These are phyloP conservation scores for Mrakia frigida DNA, from an alignment of 768 basidiomycete species.

Conservation along the genomic window DNA sequence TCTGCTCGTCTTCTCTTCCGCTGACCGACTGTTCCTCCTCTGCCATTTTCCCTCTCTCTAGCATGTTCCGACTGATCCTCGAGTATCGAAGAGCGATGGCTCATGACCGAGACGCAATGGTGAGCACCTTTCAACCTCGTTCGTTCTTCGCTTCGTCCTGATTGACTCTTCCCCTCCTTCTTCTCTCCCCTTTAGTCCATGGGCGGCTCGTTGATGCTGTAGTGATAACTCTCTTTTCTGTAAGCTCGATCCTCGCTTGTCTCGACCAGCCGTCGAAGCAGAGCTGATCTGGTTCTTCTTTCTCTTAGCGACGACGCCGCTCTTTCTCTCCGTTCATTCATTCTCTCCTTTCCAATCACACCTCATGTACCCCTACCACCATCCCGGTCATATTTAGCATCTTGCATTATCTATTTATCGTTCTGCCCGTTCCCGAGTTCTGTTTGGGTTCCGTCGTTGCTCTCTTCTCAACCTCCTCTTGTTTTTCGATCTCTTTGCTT, in stretches of 20 bases:
- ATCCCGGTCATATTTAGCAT: background rate
- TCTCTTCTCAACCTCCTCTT: no score
- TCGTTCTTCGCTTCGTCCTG: no score
- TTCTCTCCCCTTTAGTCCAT: background rate
- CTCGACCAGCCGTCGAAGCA: background rate
- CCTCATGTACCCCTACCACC: no score
- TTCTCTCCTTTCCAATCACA: no score
- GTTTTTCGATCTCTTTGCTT: no score
- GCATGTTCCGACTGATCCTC: conserved; percentile 13
- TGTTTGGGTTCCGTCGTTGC: no score
- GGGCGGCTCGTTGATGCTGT: background rate
- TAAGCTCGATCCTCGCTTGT: background rate
- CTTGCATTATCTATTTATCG: background rate
- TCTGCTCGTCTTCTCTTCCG: no score
- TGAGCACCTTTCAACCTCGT: no score
- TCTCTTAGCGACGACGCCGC: background rate
- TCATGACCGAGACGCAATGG: conserved; percentile 13
- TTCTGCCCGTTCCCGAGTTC: no score
- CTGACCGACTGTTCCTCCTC: background rate
- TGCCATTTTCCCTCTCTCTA: background rate
- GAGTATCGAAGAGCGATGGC: conserved; percentile 14
- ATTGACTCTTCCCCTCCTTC: background rate
- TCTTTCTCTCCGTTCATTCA: background rate
- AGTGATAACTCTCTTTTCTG: background rate
- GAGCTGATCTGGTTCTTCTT: background rate